These are phyloP conservation scores for Colletotrichum sp. DNA, from an alignment of 2,329 filamentous ascomycete genomes.

Conservation along the genomic window DNA sequence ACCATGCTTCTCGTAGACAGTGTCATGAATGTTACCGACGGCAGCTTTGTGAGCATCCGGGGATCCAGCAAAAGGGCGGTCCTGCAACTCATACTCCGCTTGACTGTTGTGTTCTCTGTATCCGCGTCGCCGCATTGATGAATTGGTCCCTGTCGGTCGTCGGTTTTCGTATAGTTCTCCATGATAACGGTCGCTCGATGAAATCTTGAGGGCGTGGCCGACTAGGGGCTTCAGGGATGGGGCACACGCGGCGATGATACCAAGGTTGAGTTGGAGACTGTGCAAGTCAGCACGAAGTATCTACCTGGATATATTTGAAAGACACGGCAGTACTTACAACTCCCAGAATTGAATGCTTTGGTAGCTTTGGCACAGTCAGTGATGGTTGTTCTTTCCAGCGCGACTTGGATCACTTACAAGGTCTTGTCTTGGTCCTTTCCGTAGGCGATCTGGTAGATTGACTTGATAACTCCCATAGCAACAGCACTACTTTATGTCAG, in stretches of 20 bases:
- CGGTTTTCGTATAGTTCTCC: neutral
- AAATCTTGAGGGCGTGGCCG: constrained; percentile 29
- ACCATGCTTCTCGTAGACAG: neutral
- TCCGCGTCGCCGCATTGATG: neutral
- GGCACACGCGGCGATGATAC: neutral
- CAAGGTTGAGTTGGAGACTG: neutral
- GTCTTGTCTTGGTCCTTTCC: neutral
- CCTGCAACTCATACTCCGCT: neutral
- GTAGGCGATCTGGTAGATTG: constrained; percentile 34
- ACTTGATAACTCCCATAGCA: constrained; percentile 42
- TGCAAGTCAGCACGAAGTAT: constrained; percentile 36
- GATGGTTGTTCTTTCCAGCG: fast-evolving
- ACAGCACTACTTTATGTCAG: constrained; percentile 32
- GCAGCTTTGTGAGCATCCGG: neutral
- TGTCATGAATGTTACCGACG: neutral
- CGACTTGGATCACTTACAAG: neutral
- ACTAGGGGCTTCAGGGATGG: constrained; percentile 43
- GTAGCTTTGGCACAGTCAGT: neutral
- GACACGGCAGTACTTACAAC: neutral
- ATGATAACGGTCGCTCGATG: constrained; percentile 15
- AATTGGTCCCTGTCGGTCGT: neutral
- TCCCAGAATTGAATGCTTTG: neutral
- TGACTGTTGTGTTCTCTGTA: neutral
- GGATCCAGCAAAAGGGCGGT: neutral
- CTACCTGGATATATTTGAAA: neutral